These are phyloP conservation scores for Zygosaccharomyces bailii DNA, from an alignment of 805 yeast genomes.

Conservation along the genomic window DNA sequence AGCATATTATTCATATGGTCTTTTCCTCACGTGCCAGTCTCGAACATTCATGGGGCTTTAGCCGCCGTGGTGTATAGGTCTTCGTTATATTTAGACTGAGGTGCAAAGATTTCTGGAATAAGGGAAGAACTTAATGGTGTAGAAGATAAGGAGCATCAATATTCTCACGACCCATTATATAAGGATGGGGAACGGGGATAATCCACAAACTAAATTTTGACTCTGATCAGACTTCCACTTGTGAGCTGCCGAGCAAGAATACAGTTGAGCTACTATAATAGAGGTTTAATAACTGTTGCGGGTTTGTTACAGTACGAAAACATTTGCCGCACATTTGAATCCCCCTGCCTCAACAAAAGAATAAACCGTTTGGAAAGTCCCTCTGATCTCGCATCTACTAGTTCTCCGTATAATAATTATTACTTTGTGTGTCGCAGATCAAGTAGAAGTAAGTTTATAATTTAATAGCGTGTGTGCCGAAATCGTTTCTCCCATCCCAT, in stretches of 20 bases:
- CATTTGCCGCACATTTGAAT: neutral
- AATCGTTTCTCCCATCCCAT: neutral
- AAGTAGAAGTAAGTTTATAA: constrained; percentile 7
- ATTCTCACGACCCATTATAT: neutral
- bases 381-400: neutral
- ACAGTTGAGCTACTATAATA: no score
- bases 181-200: neutral
- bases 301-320: neutral
- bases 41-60: no score
- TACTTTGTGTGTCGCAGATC: constrained; percentile 4
- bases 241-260: neutral
- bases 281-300: neutral
- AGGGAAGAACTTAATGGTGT: no score
- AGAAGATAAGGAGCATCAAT: neutral
- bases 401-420: constrained; percentile 1
- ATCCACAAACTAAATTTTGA: no score
- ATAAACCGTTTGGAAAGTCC: neutral
- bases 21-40: no score
- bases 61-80: no score
- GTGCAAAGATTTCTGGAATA: no score
- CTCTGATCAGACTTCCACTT: no score
- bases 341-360: neutral
- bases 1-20: no score
- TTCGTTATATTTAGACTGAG: no score
- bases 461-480: constrained; percentile 3